Percentiles rank a stretch among this genome's conserved stretches.
phyloP scores from a whole-genome alignment of 331 rosid genomes.

The Phaseolus coccineus region DNA sequence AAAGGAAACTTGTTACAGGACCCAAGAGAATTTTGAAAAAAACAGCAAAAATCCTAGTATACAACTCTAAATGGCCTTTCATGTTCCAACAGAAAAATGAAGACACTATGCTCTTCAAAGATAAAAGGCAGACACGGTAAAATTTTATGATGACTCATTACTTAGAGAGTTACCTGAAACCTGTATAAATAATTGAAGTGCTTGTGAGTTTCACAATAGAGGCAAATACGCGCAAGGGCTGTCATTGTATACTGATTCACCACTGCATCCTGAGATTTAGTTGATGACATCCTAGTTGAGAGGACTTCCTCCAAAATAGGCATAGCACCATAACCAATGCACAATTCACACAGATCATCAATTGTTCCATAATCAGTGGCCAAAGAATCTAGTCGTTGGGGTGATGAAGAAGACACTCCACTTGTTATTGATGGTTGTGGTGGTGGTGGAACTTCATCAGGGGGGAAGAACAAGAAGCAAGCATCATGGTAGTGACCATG shows the following conservation, averaged over 20 bases:
- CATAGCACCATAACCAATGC: conserved; percentile 91
- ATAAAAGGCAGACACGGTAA: background rate
- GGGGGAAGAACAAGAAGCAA: conserved; percentile 87
- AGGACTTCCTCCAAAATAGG: conserved; percentile 87
- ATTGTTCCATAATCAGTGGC: conserved; percentile 92
- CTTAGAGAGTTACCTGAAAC: conserved; percentile 71
- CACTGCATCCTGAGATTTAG: conserved; percentile 59
- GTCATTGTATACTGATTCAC: conserved; percentile 67
- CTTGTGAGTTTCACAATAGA: conserved; percentile 85
- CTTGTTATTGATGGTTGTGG: conserved; percentile 70
- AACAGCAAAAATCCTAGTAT: background rate
- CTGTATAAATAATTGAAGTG: conserved; percentile 87
- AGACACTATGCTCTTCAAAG: background rate
- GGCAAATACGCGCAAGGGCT: conserved; percentile 87
- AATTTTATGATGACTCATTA: conserved; percentile 10
- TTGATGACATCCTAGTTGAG: conserved; percentile 76
- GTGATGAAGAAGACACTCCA: conserved; percentile 82
- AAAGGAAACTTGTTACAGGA: background rate
- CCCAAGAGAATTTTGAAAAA: background rate
- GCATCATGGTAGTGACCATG: conserved; percentile 92
- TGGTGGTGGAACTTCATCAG: conserved; percentile 74
- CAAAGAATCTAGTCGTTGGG: conserved; percentile 86
- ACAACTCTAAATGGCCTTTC: conserved; percentile 6
- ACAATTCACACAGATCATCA: conserved; percentile 86
- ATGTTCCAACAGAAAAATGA: conserved; percentile 13